phyloP scores from a whole-genome alignment of 495 filamentous ascomycete genomes.

The Penicillium nucicola region DNA sequence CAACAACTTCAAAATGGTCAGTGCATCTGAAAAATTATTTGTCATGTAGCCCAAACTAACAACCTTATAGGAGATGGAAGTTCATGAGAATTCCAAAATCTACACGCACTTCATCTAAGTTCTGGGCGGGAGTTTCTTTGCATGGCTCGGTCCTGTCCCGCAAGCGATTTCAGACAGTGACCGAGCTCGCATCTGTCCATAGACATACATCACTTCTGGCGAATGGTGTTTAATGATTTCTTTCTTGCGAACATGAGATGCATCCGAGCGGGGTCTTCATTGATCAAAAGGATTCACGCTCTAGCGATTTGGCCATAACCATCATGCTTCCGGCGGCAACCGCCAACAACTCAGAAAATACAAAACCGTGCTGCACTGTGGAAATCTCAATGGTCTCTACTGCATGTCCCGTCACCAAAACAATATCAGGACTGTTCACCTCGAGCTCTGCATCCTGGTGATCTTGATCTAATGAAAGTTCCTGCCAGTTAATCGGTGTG shows the following conservation, averaged over 20 bases:
- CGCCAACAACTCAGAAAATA: constrained; percentile 7
- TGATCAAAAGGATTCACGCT: not conserved
- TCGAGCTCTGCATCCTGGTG: constrained; percentile 7
- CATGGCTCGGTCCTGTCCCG: constrained; percentile 11
- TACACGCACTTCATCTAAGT: constrained; percentile 98
- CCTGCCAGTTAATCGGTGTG: constrained; percentile 11
- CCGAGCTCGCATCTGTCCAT: constrained; percentile 25
- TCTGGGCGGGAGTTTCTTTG: constrained; percentile 24
- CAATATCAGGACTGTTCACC: not conserved
- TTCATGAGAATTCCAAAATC: constrained; percentile 96
- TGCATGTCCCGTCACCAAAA: not conserved
- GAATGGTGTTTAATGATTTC: constrained; percentile 22
- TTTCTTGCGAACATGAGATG: not conserved
- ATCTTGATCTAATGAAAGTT: constrained; percentile 27
- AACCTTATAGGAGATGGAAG: constrained; percentile 91
- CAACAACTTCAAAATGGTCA: constrained; percentile 99
- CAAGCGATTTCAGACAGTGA: not conserved
- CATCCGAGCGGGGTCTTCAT: not conserved
- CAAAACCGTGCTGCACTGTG: constrained; percentile 14
- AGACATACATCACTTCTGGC: constrained; percentile 30
- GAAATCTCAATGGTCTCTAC: constrained; percentile 9
- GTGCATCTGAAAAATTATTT: constrained; percentile 21
- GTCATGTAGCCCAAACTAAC: constrained; percentile 23
- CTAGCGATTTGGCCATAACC: not conserved
- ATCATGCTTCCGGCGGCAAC: not conserved